Conservation (phyloP, 2,329 filamentous ascomycete species). For the Aureobasidium melanogenum region DNA sequence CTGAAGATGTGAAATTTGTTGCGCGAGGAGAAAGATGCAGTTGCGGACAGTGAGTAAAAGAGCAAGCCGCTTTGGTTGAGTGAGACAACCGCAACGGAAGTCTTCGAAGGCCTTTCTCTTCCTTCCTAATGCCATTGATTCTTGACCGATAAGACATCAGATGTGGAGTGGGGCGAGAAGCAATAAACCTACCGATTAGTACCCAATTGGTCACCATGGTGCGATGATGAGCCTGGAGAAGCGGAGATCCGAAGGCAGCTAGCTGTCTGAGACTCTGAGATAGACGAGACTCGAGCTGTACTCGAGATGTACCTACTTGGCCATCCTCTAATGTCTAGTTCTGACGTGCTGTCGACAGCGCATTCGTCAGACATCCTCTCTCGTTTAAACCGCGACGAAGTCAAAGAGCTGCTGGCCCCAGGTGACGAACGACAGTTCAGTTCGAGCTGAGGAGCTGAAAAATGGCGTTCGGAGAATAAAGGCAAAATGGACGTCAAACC, state of each 20-base stretch:
- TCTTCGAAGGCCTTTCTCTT: not conserved
- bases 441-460: not conserved
- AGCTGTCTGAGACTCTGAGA: not conserved
- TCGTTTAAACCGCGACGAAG: not conserved
- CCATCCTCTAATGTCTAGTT: not conserved
- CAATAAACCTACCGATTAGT: constrained; percentile 1
- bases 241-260: not conserved
- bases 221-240: not conserved
- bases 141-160: not conserved
- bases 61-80: not conserved
- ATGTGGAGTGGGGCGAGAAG: not conserved
- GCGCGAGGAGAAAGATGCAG: not conserved
- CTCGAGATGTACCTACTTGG: not conserved
- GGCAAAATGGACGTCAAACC: not conserved
- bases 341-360: not conserved
- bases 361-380: not conserved
- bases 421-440: not conserved
- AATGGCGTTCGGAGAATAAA: constrained; percentile 9
- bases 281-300: not conserved
- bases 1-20: not conserved
- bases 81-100: not conserved
- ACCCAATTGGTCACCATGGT: not conserved
- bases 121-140: not conserved
- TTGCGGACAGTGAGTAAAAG: not conserved
- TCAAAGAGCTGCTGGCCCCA: not conserved